Evolutionary conservation across 108 stramenopile genomes (phyloP).

Genomic region (Cyclostephanos invisitatus): DNA sequence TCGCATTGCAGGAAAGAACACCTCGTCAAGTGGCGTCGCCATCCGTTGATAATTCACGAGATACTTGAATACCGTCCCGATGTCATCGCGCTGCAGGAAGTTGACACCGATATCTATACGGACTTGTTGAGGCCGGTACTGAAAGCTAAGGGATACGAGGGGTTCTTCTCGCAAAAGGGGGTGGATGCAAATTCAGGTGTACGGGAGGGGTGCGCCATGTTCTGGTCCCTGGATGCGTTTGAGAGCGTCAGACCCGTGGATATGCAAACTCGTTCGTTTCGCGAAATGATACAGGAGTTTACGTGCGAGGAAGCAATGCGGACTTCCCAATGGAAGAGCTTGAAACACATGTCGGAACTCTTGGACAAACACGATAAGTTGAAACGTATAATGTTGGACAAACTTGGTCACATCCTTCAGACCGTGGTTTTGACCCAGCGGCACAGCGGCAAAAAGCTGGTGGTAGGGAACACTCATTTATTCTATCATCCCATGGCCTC

Average conservation of each 20-base stretch:
- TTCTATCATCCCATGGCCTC: constrained; percentile 74
- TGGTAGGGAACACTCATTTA: constrained; percentile 74
- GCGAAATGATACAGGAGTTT: constrained; percentile 49
- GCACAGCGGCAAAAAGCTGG: constrained; percentile 20
- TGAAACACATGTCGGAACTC: constrained; percentile 41
- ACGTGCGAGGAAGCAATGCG: constrained; percentile 26
- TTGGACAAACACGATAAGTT: constrained; percentile 49
- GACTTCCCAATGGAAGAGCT: constrained; percentile 47
- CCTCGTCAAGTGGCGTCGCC: constrained; percentile 51
- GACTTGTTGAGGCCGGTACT: constrained; percentile 37
- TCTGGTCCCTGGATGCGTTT: constrained; percentile 63
- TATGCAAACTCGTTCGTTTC: constrained; percentile 42
- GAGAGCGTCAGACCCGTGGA: constrained; percentile 39
- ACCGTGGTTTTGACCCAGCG: constrained; percentile 41
- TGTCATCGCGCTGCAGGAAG: constrained; percentile 79
- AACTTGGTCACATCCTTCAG: constrained; percentile 64
- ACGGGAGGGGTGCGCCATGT: constrained; percentile 66
- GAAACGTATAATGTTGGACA: constrained; percentile 37
- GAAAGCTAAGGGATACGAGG: constrained; percentile 50
- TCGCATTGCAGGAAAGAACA: constrained; percentile 51
- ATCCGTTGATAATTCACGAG: constrained; percentile 73
- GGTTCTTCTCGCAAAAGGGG: constrained; percentile 58
- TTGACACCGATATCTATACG: constrained; percentile 54
- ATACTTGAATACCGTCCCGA: constrained; percentile 68
- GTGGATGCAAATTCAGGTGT: constrained; percentile 19